phyloP scores from a whole-genome alignment of 2,329 filamentous ascomycete genomes.

The Fusarium camptoceras region DNA sequence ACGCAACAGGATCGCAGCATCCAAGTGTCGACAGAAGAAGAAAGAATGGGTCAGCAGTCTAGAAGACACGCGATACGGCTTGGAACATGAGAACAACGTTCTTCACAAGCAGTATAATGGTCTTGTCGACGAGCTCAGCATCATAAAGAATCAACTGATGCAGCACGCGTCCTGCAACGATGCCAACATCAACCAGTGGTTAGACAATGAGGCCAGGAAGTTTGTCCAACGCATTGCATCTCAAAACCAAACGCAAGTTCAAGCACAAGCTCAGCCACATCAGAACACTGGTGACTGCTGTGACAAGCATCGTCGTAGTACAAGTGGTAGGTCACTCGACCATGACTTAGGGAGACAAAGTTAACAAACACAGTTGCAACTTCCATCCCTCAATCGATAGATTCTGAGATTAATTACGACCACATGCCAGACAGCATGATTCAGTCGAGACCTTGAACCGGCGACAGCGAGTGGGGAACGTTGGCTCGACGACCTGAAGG shows the following conservation, averaged over 20 bases:
- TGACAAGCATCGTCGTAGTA: conserved; percentile 11
- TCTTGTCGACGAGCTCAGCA: conserved; percentile 58
- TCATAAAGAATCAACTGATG: conserved; percentile 65
- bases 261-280: background rate
- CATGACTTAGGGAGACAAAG: background rate
- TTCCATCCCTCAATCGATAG: conserved; percentile 14
- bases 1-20: conserved; percentile 78
- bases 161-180: conserved; percentile 64
- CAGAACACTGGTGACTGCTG: background rate
- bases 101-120: conserved; percentile 58
- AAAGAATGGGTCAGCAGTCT: conserved; percentile 65
- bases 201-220: conserved; percentile 63
- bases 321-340: conserved; percentile 9
- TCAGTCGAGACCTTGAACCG: conserved; percentile 1
- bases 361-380: conserved; percentile 4
- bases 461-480: background rate
- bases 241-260: background rate
- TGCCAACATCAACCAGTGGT: conserved; percentile 64
- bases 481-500: background rate
- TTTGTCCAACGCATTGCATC: conserved; percentile 55
- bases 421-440: conserved; percentile 54
- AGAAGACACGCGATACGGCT: conserved; percentile 57
- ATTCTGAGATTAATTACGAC: conserved; percentile 50
- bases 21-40: conserved; percentile 78
- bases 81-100: conserved; percentile 58